These are phyloP conservation scores for Beverwykella pulmonaria DNA, from an alignment of 495 filamentous ascomycete genomes.

Conservation along the genomic window DNA sequence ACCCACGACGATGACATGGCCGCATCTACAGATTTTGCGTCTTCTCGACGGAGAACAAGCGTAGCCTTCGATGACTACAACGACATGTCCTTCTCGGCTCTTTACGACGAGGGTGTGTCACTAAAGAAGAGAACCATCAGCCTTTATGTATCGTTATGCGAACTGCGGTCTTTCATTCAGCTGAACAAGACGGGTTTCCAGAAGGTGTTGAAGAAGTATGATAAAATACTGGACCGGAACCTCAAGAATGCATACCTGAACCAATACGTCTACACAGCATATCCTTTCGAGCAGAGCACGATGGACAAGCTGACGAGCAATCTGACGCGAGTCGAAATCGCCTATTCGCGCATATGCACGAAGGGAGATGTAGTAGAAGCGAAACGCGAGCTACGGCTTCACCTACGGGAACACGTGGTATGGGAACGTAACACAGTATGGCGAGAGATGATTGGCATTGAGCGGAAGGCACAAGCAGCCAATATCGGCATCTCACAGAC, in stretches of 20 bases:
- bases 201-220: constrained; percentile 97
- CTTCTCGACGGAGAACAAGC: constrained; percentile 58
- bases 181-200: constrained; percentile 94
- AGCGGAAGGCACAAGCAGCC: constrained; percentile 92
- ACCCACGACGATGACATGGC: constrained; percentile 35
- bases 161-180: constrained; percentile 93
- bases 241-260: constrained; percentile 76
- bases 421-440: constrained; percentile 99
- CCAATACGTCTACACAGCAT: constrained; percentile 67
- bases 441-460: constrained; percentile 98
- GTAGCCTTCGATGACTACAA: constrained; percentile 69
- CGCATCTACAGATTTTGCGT: constrained; percentile 59
- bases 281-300: constrained; percentile 74
- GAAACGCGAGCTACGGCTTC: constrained; percentile 81
- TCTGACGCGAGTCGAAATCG: constrained; percentile 70
- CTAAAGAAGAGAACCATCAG: constrained; percentile 88
- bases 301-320: constrained; percentile 69
- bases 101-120: constrained; percentile 81
- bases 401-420: constrained; percentile 94
- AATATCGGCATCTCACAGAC: constrained; percentile 81
- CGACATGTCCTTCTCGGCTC: constrained; percentile 66
- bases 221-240: constrained; percentile 86
- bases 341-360: constrained; percentile 80
- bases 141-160: constrained; percentile 90
- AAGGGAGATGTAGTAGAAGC: constrained; percentile 74